These are phyloP conservation scores for Leccinum pachyderme DNA, from an alignment of 1,284 basidiomycete species.

Conservation along the genomic window DNA sequence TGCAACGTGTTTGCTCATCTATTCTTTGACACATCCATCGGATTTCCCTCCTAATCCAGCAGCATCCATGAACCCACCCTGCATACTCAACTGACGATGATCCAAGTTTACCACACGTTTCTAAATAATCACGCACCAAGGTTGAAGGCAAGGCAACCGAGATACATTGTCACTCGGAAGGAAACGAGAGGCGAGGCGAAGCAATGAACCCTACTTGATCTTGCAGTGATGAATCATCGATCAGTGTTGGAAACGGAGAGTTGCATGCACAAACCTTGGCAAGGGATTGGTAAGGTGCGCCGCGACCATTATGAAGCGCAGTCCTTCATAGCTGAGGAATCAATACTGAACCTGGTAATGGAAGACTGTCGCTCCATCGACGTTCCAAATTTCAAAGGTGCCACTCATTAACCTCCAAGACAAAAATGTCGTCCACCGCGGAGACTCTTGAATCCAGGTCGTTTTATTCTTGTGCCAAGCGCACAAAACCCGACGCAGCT, in stretches of 20 bases:
- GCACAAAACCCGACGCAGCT: background rate
- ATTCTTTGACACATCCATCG: constrained; percentile 16
- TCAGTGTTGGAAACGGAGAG: background rate
- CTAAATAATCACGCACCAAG: constrained; percentile 43
- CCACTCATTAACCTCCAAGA: background rate
- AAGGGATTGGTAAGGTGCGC: constrained; percentile 25
- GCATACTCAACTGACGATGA: constrained; percentile 11
- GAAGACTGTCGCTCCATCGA: background rate
- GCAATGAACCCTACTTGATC: constrained; percentile 49
- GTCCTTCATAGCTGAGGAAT: constrained; percentile 17
- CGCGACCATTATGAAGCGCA: constrained; percentile 15
- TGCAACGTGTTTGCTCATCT: constrained; percentile 3
- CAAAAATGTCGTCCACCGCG: background rate
- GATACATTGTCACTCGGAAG: constrained; percentile 35
- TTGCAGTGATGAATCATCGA: constrained; percentile 28
- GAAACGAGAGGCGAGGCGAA: constrained; percentile 51
- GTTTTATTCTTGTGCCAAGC: background rate
- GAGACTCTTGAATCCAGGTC: background rate
- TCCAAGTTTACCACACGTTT: constrained; percentile 21
- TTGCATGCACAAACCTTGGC: constrained; percentile 10
- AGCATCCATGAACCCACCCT: constrained; percentile 24
- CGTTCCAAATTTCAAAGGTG: background rate
- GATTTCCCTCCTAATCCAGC: constrained; percentile 13
- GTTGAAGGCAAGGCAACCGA: constrained; percentile 42
- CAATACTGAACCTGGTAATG: background rate